phyloP scores from a whole-genome alignment of 2,329 filamentous ascomycete genomes.

The Triangularia verruculosa region DNA sequence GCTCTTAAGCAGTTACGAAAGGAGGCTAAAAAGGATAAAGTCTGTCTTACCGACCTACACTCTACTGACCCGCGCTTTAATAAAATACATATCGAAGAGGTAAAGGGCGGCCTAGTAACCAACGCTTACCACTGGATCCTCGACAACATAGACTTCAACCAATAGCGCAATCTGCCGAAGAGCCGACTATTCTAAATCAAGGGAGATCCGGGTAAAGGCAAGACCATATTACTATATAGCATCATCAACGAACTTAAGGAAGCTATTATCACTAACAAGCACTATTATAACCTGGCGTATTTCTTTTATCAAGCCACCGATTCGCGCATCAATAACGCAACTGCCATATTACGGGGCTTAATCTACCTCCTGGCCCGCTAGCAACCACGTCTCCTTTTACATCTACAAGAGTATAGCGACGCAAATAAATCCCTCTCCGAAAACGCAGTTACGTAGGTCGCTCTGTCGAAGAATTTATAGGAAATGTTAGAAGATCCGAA shows the following conservation, averaged over 20 bases:
- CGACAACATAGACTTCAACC: conserved; percentile 24
- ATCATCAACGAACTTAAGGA: conserved; percentile 36
- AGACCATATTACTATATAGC: conserved; percentile 42
- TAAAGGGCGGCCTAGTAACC: conserved; percentile 35
- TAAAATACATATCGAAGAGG: conserved; percentile 36
- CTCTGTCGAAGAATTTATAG: conserved; percentile 38
- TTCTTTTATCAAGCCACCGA: conserved; percentile 40
- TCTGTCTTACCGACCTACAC: conserved; percentile 1
- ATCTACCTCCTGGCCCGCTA: conserved; percentile 32
- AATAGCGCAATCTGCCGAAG: conserved; percentile 25
- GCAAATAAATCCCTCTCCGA: conserved; percentile 29
- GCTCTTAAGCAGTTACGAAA: conserved; percentile 16
- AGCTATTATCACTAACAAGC: neutral
- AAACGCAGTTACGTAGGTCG: conserved; percentile 38
- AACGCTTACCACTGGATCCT: conserved; percentile 39
- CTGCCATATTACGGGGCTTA: conserved; percentile 34
- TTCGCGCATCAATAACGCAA: conserved; percentile 29
- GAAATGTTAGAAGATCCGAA: conserved; percentile 39
- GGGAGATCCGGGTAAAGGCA: conserved; percentile 43
- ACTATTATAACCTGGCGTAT: conserved; percentile 21
- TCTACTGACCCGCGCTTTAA: conserved; percentile 30
- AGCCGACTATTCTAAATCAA: conserved; percentile 19
- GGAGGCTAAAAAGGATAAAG: conserved; percentile 4
- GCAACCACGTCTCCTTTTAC: conserved; percentile 33
- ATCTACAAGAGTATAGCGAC: conserved; percentile 31